Percentiles rank a stretch among this genome's conserved stretches.
phyloP scores from a whole-genome alignment of 78 protist genomes.

The Goniomonas avonlea region DNA sequence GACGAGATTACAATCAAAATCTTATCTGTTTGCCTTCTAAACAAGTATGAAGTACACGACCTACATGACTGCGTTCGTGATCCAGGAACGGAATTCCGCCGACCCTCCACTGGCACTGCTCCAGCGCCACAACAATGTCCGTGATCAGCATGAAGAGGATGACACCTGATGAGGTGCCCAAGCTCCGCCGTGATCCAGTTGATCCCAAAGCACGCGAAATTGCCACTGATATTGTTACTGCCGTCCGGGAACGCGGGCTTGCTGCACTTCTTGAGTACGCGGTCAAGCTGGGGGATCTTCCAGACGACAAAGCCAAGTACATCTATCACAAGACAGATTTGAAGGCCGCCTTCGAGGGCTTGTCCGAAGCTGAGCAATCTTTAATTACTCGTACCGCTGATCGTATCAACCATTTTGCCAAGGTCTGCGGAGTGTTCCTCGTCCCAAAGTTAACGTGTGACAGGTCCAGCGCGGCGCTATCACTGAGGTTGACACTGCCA shows the following conservation, averaged over 20 bases:
- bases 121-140: too few relatives aligned
- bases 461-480: neutral
- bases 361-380: too few relatives aligned
- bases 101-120: too few relatives aligned
- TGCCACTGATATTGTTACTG: neutral
- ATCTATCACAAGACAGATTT: neutral
- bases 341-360: constrained; percentile 24
- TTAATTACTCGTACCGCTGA: neutral
- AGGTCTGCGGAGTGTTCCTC: neutral
- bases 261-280: constrained; percentile 11
- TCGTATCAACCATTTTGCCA: neutral
- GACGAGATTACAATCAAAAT: too few relatives aligned
- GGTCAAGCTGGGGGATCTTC: constrained; percentile 8
- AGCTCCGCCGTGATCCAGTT: constrained; percentile 24
- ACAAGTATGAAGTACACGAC: too few relatives aligned
- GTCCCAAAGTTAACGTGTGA: neutral
- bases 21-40: too few relatives aligned
- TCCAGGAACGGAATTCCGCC: too few relatives aligned
- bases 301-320: neutral
- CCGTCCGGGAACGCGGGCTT: neutral
- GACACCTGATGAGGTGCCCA: neutral
- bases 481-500: neutral
- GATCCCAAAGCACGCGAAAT: constrained; percentile 19
- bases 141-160: neutral
- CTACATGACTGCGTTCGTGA: too few relatives aligned